Evolutionary conservation across 2,329 filamentous ascomycete species (phyloP), one percentile per base, ranked within the genome.

Genomic region (Neoascochyta sp.): DNA sequence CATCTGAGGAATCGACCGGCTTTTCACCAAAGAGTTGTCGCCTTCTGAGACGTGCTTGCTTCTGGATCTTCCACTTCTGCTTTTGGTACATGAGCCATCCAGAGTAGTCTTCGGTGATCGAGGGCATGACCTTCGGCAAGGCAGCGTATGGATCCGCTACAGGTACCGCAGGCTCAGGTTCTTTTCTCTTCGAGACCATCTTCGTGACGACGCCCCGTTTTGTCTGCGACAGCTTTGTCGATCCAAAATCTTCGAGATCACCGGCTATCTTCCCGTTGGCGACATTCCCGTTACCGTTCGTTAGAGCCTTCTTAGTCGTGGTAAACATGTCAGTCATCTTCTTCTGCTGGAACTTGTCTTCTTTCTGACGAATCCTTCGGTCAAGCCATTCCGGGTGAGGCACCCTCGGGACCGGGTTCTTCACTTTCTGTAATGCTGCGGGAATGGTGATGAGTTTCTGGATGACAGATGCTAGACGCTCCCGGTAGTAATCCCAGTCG

Each of bases 381-480:
- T 95, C 88, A 18, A 99, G 75, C 92, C 92, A 99, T 32, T 98
- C 93, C 0, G 92, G 92, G 65, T 98, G 93, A 5, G 85, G 74
- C 9, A 99, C 87, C 44, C 93, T 76, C 9, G 92, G 93, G 1
- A 96, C 90, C 0, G 92, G 92, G 54, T 99, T 99, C 32, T 82
- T 78, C 32, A 98, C 76, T 65, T 95, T 96, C 60, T 98, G 92
- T 28, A 98, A 72, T 3, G 93, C 92, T 10, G 92, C 93, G 3
- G 92, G 92, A 46, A 99, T 99, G 1, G 93, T 98, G 57, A 99
- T 95, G 32, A 99, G 77, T 63, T 99, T 99, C 65, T 99, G 92
- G 29, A 99, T 93, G 32, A 98, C 92, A 0, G 90, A 96, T 1
- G 89, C 90, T 12, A 99, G 72, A 67, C 92, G 87, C 55, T 98